Percentiles rank a stretch among this genome's conserved stretches.
Conservation (phyloP, 2,329 filamentous ascomycete species). For the Hypoxylon rubiginosum region DNA sequence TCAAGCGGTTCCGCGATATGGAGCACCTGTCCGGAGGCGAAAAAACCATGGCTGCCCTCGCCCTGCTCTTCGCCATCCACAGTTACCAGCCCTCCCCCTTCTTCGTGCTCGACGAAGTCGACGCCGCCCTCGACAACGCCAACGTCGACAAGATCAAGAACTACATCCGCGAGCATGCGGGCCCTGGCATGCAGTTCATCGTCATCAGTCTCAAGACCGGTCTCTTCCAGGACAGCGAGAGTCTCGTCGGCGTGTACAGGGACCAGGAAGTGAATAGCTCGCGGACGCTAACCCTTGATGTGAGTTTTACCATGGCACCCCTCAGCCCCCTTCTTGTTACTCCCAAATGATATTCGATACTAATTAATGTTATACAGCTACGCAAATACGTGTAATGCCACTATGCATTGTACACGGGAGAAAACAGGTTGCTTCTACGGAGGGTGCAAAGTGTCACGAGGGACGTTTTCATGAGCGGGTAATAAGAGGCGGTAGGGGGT, state of each 20-base stretch:
- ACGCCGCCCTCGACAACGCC: slow-evolving; percentile 97
- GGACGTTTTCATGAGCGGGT: slow-evolving; percentile 36
- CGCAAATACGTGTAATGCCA: slow-evolving; percentile 48
- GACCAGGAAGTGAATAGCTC: slow-evolving; percentile 95
- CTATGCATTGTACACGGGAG: neutral
- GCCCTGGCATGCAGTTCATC: slow-evolving; percentile 98
- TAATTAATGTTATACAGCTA: slow-evolving; percentile 45
- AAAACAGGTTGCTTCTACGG: slow-evolving; percentile 4
- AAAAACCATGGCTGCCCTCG: slow-evolving; percentile 98
- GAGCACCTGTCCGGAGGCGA: slow-evolving; percentile 97
- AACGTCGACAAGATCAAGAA: slow-evolving; percentile 97
- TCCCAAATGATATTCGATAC: slow-evolving; percentile 11
- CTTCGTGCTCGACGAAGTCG: slow-evolving; percentile 98
- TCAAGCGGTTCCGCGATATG: slow-evolving; percentile 99
- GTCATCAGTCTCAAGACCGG: slow-evolving; percentile 97
- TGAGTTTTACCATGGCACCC: slow-evolving; percentile 66
- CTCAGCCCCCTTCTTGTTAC: slow-evolving; percentile 8
- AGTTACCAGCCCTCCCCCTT: slow-evolving; percentile 96
- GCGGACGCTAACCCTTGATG: slow-evolving; percentile 92
- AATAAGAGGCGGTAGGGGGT: slow-evolving; percentile 15
- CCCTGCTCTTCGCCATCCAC: slow-evolving; percentile 96
- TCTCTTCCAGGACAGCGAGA: slow-evolving; percentile 96
- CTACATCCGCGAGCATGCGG: slow-evolving; percentile 93
- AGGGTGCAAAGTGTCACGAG: slow-evolving; percentile 23
- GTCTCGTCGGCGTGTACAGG: slow-evolving; percentile 92